Conservation (phyloP, 208 protist species). For the Trypanosoma cruzi region DNA sequence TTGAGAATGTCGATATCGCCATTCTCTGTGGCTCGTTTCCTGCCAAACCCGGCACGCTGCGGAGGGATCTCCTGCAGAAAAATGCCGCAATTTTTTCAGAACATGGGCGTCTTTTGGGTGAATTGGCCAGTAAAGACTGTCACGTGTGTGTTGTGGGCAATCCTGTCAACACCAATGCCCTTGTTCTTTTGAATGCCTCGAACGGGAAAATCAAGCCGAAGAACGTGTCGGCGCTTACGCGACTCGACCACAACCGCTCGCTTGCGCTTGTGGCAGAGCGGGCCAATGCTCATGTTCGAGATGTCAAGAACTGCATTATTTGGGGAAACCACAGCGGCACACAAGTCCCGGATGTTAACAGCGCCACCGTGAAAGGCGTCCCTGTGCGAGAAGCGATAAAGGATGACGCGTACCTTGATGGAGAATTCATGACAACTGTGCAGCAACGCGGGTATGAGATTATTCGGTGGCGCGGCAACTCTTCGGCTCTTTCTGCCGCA, state of each 20-base stretch:
- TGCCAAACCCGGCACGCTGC: conserved; percentile 95
- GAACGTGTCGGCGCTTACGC: conserved; percentile 96
- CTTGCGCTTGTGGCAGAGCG: conserved; percentile 83
- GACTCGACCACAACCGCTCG: conserved; percentile 97
- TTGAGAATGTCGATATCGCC: conserved; percentile 80
- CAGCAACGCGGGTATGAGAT: conserved; percentile 94
- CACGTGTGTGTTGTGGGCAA: conserved; percentile 96
- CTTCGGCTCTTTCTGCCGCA: conserved; percentile 95
- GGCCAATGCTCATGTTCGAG: conserved; percentile 47
- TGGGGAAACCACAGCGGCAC: conserved; percentile 97
- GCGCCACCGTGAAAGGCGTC: conserved; percentile 62
- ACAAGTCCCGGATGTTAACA: conserved; percentile 93
- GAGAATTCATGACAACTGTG: conserved; percentile 84
- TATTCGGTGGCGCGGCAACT: conserved; percentile 85
- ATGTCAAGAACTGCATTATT: conserved; percentile 93
- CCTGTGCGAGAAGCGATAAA: conserved; percentile 53
- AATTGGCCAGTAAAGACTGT: conserved; percentile 82
- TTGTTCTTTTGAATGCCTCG: conserved; percentile 89
- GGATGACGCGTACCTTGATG: conserved; percentile 74
- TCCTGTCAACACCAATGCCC: conserved; percentile 98
- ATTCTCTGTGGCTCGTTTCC: conserved; percentile 90
- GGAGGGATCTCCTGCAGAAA: conserved; percentile 95
- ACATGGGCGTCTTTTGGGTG: conserved; percentile 91
- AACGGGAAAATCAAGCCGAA: conserved; percentile 68
- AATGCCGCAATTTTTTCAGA: conserved; percentile 97